phyloP scores from a whole-genome alignment of 495 filamentous ascomycete species.

The Terfezia boudieri region DNA sequence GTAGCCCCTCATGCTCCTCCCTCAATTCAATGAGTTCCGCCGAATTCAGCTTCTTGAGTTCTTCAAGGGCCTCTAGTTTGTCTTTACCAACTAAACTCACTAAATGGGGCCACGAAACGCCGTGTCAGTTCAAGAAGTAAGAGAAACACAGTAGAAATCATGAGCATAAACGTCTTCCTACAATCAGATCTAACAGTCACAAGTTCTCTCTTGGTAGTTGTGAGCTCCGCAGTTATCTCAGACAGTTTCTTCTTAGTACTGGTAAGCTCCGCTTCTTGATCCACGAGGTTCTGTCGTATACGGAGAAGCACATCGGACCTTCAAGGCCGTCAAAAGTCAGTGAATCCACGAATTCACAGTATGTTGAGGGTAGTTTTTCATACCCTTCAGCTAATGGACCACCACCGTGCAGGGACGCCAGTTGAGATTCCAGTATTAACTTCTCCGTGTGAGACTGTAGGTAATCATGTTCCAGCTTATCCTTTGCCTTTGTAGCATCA shows the following conservation, averaged over 20 bases:
- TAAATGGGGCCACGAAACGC: conserved; percentile 7
- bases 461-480: conserved; percentile 19
- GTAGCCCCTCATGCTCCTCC: conserved; percentile 22
- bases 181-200: conserved; percentile 20
- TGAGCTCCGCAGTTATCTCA: conserved; percentile 17
- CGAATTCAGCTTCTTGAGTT: conserved; percentile 26
- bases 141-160: background rate
- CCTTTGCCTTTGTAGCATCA: conserved; percentile 13
- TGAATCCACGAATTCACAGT: conserved; percentile 2
- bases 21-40: conserved; percentile 27
- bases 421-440: conserved; percentile 19
- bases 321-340: conserved; percentile 11
- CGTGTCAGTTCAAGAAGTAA: conserved; percentile 11
- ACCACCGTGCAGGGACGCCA: conserved; percentile 15
- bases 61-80: conserved; percentile 27
- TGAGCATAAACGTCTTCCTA: conserved; percentile 9
- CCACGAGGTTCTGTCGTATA: conserved; percentile 16
- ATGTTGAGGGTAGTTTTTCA: background rate
- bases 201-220: conserved; percentile 13
- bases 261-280: conserved; percentile 15
- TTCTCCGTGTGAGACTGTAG: conserved; percentile 17
- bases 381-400: conserved; percentile 17
- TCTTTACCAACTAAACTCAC: conserved; percentile 28
- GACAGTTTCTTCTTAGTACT: conserved; percentile 11
- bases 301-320: conserved; percentile 20